Conservation (phyloP, 345 rosid genomes). For the Brassica juncea region DNA sequence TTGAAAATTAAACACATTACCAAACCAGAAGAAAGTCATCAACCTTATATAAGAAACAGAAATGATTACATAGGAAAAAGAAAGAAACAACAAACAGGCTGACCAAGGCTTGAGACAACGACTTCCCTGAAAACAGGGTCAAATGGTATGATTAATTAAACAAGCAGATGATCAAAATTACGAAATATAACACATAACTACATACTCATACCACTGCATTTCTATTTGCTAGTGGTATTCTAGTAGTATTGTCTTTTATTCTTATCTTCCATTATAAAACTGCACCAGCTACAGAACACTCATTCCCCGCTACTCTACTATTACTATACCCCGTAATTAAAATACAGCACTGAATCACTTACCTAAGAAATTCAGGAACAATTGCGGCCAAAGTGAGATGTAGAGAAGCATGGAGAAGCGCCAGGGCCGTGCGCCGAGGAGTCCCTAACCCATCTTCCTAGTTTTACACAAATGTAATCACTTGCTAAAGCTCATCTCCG, state of each 20-base stretch:
- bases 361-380: conserved; percentile 37
- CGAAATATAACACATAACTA: background rate
- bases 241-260: background rate
- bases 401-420: conserved; percentile 25
- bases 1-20: background rate
- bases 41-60: background rate
- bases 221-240: conserved; percentile 11
- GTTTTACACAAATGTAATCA: conserved; percentile 17
- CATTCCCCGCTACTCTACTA: background rate
- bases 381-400: conserved; percentile 20
- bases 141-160: background rate
- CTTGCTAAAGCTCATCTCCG: conserved; percentile 41
- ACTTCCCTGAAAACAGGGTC: conserved; percentile 9
- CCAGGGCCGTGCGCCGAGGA: conserved; percentile 5
- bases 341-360: conserved; percentile 9
- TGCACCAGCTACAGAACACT: conserved; percentile 14
- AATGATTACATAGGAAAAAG: background rate
- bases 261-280: conserved; percentile 23
- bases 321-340: background rate
- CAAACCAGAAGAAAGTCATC: background rate
- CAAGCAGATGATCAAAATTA: conserved; percentile 6
- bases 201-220: background rate
- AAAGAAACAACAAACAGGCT: conserved; percentile 30
- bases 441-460: conserved; percentile 7
- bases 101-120: conserved; percentile 28